Evolutionary conservation across 345 rosid genomes (phyloP).

Genomic region (Citropsis articulata): DNA sequence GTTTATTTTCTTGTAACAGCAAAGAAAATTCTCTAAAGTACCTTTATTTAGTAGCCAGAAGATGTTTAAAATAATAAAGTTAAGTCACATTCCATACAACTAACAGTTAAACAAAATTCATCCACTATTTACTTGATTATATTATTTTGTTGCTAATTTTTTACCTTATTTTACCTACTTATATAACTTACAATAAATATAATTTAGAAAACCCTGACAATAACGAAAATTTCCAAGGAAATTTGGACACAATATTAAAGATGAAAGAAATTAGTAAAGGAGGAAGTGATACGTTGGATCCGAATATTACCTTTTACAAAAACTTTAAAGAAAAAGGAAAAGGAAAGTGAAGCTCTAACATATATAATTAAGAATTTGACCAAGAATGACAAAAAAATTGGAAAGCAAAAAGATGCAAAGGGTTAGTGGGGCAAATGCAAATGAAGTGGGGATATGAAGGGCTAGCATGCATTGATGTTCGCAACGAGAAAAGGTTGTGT

Average conservation of each 20-base stretch:
- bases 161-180: too few species aligned
- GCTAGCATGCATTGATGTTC: constrained; percentile 21
- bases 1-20: background rate
- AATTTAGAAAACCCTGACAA: background rate
- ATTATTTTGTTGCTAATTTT: too few species aligned
- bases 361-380: constrained; percentile 1
- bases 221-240: background rate
- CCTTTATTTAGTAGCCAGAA: background rate
- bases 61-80: background rate
- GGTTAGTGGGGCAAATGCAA: too few species aligned
- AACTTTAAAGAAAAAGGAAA: background rate
- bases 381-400: background rate
- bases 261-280: background rate
- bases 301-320: background rate
- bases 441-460: background rate
- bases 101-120: too few species aligned
- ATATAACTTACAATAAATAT: too few species aligned
- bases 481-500: constrained; percentile 41
- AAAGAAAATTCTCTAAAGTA: background rate
- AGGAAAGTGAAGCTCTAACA: background rate
- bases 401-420: background rate
- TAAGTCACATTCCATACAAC: too few species aligned
- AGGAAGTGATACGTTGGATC: background rate
- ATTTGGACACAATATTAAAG: background rate
- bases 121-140: too few species aligned